Evolutionary conservation across 2,329 filamentous ascomycete species (phyloP).

Genomic region (Bipolaris sorokiniana): DNA sequence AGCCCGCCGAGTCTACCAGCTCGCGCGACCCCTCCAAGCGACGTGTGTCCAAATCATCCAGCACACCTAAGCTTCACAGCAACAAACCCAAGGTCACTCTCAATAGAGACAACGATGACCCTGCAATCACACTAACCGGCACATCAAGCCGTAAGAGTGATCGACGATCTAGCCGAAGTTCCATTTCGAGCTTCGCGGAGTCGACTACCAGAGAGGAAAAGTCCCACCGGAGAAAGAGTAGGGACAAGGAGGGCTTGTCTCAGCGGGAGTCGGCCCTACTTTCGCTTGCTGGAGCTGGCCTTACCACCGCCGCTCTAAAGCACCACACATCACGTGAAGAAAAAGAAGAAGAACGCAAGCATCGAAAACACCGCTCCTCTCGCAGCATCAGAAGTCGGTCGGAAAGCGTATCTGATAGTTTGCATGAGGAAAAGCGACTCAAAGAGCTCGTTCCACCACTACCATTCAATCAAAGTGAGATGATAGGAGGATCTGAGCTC

Average conservation of each 20-base stretch:
- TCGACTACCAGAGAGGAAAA: slow-evolving; percentile 54
- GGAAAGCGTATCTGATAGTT: slow-evolving; percentile 60
- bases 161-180: slow-evolving; percentile 61
- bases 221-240: slow-evolving; percentile 58
- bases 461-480: slow-evolving; percentile 80
- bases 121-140: slow-evolving; percentile 63
- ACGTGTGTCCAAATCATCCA: slow-evolving; percentile 65
- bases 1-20: slow-evolving; percentile 64
- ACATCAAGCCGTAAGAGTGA: slow-evolving; percentile 59
- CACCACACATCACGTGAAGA: slow-evolving; percentile 68
- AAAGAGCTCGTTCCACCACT: slow-evolving; percentile 72
- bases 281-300: slow-evolving; percentile 60
- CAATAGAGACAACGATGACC: slow-evolving; percentile 64
- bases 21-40: slow-evolving; percentile 55
- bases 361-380: slow-evolving; percentile 56
- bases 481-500: slow-evolving; percentile 78
- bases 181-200: slow-evolving; percentile 51
- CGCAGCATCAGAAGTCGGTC: slow-evolving; percentile 60
- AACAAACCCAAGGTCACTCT: slow-evolving; percentile 66
- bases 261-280: slow-evolving; percentile 63
- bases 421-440: slow-evolving; percentile 59
- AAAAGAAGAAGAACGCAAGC: slow-evolving; percentile 51
- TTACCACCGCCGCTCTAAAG: slow-evolving; percentile 67
- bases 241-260: slow-evolving; percentile 52
- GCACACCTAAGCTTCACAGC: slow-evolving; percentile 63